These are phyloP conservation scores for Termitomyces sp. DNA, from an alignment of 768 basidiomycete genomes.

Conservation along the genomic window DNA sequence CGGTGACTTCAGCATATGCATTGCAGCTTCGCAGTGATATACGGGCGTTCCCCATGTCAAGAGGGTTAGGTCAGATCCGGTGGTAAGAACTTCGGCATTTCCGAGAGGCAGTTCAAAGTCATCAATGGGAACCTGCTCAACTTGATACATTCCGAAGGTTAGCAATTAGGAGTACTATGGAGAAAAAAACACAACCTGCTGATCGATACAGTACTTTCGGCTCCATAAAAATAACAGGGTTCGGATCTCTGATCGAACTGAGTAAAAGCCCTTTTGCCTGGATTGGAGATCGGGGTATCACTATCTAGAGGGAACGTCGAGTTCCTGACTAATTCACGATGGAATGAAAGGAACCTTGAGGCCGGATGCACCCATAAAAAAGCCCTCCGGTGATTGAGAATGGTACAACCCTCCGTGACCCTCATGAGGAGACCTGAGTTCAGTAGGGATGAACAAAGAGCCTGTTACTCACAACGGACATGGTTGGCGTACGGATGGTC, in stretches of 20 bases:
- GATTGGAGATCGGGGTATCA: constrained; percentile 91
- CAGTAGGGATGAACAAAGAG: not conserved
- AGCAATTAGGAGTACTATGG: not conserved
- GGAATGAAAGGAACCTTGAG: constrained; percentile 55
- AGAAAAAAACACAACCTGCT: constrained; percentile 40
- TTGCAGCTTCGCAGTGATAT: constrained; percentile 82
- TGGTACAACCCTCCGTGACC: constrained; percentile 91
- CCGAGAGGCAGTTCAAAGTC: constrained; percentile 84
- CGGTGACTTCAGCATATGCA: constrained; percentile 67
- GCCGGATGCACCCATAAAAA: constrained; percentile 87
- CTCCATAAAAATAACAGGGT: constrained; percentile 94
- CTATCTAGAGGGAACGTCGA: constrained; percentile 38
- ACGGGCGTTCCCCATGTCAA: constrained; percentile 93
- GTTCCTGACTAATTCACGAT: not conserved
- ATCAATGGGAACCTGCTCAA: constrained; percentile 89
- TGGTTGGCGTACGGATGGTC: constrained; percentile 81
- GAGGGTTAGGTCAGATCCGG: constrained; percentile 82
- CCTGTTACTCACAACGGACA: constrained; percentile 66
- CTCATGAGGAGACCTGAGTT: constrained; percentile 17
- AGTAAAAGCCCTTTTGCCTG: constrained; percentile 94
- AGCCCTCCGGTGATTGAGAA: constrained; percentile 93
- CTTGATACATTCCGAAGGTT: constrained; percentile 30
- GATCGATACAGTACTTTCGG: constrained; percentile 92
- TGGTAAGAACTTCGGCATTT: constrained; percentile 67
- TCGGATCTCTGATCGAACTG: constrained; percentile 84